phyloP scores from a whole-genome alignment of 2,329 filamentous ascomycete genomes.

The Sphaerulina vaccinii region DNA sequence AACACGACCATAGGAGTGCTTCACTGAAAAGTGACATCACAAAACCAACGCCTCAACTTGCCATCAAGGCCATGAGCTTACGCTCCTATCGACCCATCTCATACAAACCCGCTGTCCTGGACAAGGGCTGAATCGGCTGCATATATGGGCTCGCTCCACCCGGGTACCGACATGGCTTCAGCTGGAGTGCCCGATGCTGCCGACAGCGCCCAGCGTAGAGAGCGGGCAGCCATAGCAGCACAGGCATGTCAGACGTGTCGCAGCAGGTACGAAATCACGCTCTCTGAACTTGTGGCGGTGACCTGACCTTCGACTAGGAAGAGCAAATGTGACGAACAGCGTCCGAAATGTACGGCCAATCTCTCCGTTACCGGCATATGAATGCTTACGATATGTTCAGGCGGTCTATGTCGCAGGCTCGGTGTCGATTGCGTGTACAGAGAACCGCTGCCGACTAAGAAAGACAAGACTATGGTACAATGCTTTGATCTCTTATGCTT shows the following conservation, averaged over 20 bases:
- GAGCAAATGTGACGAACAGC: conserved; percentile 63
- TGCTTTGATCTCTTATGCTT: no score
- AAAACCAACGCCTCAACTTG: no score
- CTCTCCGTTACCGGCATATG: background rate
- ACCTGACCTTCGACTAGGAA: conserved; percentile 46
- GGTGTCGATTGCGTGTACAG: conserved; percentile 60
- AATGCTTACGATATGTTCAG: conserved; percentile 21
- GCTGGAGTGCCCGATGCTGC: conserved; percentile 16
- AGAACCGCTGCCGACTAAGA: conserved; percentile 63
- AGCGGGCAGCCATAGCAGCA: conserved; percentile 52
- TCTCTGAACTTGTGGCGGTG: background rate
- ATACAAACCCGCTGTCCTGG: background rate
- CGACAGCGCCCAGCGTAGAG: conserved; percentile 38
- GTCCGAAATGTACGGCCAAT: conserved; percentile 57
- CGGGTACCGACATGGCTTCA: conserved; percentile 16
- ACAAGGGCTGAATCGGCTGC: background rate
- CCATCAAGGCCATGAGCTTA: no score
- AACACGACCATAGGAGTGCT: no score
- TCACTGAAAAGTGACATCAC: no score
- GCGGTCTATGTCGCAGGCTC: conserved; percentile 56
- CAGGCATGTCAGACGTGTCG: conserved; percentile 62
- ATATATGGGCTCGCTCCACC: background rate
- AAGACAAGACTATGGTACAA: conserved; percentile 63
- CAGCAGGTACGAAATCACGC: conserved; percentile 30
- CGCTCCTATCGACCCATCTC: no score